Evolutionary conservation across 306 rosid species (phyloP).

Genomic region (Quercus gilva): DNA sequence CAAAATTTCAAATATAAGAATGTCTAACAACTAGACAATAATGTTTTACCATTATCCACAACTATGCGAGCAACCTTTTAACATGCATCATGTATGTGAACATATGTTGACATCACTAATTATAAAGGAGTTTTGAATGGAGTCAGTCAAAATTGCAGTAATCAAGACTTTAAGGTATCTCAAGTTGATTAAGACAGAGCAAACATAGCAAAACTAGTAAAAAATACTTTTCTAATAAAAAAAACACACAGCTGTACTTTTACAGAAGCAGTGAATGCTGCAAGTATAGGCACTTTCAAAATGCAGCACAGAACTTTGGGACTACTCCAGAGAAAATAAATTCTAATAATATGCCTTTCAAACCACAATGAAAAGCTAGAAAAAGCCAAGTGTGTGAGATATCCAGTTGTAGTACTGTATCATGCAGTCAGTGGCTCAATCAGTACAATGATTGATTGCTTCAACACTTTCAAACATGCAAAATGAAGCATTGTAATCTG

Average conservation of each 20-base stretch:
- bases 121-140: background rate
- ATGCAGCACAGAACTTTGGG: background rate
- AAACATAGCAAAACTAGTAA: background rate
- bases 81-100: too few relatives aligned
- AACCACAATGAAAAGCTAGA: background rate
- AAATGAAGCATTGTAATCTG: background rate
- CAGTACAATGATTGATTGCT: constrained; percentile 1
- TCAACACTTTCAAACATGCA: background rate
- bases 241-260: too few relatives aligned
- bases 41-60: too few relatives aligned
- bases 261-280: background rate
- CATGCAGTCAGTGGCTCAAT: background rate
- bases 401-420: background rate
- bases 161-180: background rate
- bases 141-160: background rate
- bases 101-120: background rate
- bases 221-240: background rate
- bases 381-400: background rate
- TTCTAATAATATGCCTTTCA: background rate
- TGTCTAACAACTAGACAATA: too few relatives aligned
- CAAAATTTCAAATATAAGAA: too few relatives aligned
- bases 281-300: background rate
- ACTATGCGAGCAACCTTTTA: too few relatives aligned
- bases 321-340: background rate
- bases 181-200: background rate